Evolutionary conservation across 108 stramenopile species (phyloP).

Genomic region (Aurantiochytrium sp.): DNA sequence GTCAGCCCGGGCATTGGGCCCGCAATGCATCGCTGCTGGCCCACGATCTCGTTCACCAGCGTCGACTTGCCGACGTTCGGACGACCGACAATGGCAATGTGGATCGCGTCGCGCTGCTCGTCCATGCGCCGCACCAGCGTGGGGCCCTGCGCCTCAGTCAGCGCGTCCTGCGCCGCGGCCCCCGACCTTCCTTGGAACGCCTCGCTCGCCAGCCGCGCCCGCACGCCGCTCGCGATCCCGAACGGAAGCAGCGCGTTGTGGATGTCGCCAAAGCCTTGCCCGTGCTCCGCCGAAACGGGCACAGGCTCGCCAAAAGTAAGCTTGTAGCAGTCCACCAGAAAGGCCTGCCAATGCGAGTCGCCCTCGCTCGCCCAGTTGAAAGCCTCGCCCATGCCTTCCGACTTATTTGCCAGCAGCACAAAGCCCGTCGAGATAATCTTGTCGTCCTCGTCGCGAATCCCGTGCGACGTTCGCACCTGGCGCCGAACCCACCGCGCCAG

Average conservation of each 20-base stretch:
- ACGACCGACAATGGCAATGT: constrained; percentile 88
- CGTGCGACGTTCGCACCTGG: constrained; percentile 33
- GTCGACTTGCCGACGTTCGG: constrained; percentile 95
- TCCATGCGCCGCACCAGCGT: not conserved
- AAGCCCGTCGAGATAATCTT: not conserved
- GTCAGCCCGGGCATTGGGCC: constrained; percentile 85
- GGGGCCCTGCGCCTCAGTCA: too few relatives aligned
- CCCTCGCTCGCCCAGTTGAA: not conserved
- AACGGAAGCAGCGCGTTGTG: constrained; percentile 68
- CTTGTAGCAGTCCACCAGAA: constrained; percentile 85
- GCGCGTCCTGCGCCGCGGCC: too few relatives aligned
- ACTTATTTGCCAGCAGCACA: constrained; percentile 33
- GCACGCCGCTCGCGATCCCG: not conserved
- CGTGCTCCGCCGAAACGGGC: constrained; percentile 90
- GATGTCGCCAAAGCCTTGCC: constrained; percentile 86
- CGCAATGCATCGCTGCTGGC: constrained; percentile 78
- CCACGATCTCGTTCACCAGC: constrained; percentile 85
- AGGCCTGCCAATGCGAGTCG: constrained; percentile 16
- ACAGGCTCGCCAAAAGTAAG: constrained; percentile 89
- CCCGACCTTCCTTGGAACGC: too few relatives aligned
- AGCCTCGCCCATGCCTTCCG: constrained; percentile 26
- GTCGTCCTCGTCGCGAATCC: not conserved
- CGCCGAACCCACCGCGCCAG: constrained; percentile 51
- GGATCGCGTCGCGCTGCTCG: constrained; percentile 56
- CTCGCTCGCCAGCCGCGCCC: not conserved